Base-by-base conservation (phyloP, 768 basidiomycete species). In the Boletus rufocinnamomeus region DNA sequence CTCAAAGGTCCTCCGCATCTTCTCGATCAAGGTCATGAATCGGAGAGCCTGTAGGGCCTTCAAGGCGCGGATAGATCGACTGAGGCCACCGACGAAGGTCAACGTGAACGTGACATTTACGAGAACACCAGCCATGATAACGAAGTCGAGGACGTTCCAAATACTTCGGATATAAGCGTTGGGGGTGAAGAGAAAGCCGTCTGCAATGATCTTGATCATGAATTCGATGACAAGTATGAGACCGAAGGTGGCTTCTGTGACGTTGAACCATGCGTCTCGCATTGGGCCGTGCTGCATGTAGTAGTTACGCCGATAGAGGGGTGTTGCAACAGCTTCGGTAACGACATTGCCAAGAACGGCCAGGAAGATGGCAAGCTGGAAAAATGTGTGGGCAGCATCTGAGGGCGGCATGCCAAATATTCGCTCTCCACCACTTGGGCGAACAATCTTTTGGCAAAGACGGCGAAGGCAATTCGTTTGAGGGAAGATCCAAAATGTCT, bases 131-230 rank as follows among this genome's bases (percentile, higher is more conserved):
- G 77, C 70, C 77, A 98, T 84, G 69, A 98, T 88, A 68, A 92
- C 70, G 64, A 95, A 87, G 74, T 98, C 96, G 57, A 98, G 76
- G 65, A 88, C 72, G 71, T 98, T 98, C 94, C 95, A 98, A 9
- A 95, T 87, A 60, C 90, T 91, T 28, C 87, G 87, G 30, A 97
- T 72, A 69, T 98, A 98, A 0, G 94, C 93, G 65, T 95, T 95
- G 0, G 94, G 94, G 0, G 91, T 87, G 75, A 95, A 94, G 16
- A 89, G 68, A 72, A 96, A 89, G 0, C 96, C 96, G 67, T 98
- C 96, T 1, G 96, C 96, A 48, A 93, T 76, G 69, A 95, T 75
- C 74, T 98, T 98, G 84, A 97, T 85, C 61, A 88, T 53, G 65
- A 95, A 94, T 68, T 98, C 96, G 56, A 86, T 62, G 45, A 95